These are phyloP conservation scores for Inonotus obliquus DNA, from an alignment of 1,284 basidiomycete genomes.

Conservation along the genomic window DNA sequence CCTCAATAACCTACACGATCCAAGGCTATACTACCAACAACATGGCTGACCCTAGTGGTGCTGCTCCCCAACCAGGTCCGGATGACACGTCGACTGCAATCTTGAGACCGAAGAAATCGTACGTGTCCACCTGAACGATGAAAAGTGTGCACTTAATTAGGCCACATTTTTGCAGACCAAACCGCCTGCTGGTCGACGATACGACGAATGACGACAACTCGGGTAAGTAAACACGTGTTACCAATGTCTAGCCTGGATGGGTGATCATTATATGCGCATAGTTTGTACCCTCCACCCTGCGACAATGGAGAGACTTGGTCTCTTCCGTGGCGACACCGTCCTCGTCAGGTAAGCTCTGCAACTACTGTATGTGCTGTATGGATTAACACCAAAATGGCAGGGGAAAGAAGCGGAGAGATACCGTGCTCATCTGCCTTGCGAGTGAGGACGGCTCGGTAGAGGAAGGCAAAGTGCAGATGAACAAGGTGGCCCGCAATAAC, in stretches of 20 bases:
- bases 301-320: slow-evolving; percentile 92
- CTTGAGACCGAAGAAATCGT: slow-evolving; percentile 95
- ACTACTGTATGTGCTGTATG: neutral
- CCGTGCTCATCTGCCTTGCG: slow-evolving; percentile 44
- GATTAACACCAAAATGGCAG: slow-evolving; percentile 20
- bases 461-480: slow-evolving; percentile 96
- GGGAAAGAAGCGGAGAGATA: slow-evolving; percentile 13
- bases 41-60: slow-evolving; percentile 79
- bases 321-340: slow-evolving; percentile 95
- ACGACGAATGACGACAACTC: slow-evolving; percentile 90
- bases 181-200: slow-evolving; percentile 93
- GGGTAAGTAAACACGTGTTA: slow-evolving; percentile 40
- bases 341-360: slow-evolving; percentile 66
- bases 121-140: slow-evolving; percentile 33
- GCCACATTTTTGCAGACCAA: slow-evolving; percentile 57
- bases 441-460: slow-evolving; percentile 84
- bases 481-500: slow-evolving; percentile 99
- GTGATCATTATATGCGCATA: slow-evolving; percentile 24
- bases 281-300: slow-evolving; percentile 94
- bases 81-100: slow-evolving; percentile 93
- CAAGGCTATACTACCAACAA: slow-evolving; percentile 9
- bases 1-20: neutral
- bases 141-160: slow-evolving; percentile 20
- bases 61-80: slow-evolving; percentile 66
- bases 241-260: neutral